A percentile compares a stretch with the other conserved stretches of the same genome.
Evolutionary conservation across 1,284 basidiomycete genomes (phyloP).

Genomic region (Coriolopsis trogii): DNA sequence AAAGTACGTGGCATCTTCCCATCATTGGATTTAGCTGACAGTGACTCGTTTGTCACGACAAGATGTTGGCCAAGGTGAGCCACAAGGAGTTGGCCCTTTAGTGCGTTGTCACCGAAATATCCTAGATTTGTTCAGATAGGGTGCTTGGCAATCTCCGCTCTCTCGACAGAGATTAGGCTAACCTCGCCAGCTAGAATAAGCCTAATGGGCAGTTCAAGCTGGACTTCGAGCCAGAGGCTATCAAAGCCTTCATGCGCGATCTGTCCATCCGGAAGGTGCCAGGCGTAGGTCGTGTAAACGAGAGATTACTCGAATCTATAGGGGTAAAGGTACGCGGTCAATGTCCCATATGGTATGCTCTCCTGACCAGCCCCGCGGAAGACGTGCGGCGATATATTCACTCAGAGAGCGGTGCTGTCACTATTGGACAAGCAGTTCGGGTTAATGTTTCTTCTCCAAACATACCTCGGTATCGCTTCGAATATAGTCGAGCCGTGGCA

Average conservation of each 20-base stretch:
- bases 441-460: slow-evolving; percentile 70
- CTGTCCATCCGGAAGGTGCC: slow-evolving; percentile 84
- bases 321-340: slow-evolving; percentile 71
- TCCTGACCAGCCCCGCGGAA: slow-evolving; percentile 29
- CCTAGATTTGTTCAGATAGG: slow-evolving; percentile 90
- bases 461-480: slow-evolving; percentile 83
- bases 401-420: slow-evolving; percentile 68
- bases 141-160: slow-evolving; percentile 34
- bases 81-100: neutral
- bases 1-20: slow-evolving; percentile 47
- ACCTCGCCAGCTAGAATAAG: slow-evolving; percentile 74
- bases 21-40: no score
- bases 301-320: slow-evolving; percentile 83
- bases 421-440: slow-evolving; percentile 89
- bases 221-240: slow-evolving; percentile 62
- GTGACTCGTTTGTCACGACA: neutral
- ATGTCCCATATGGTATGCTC: neutral
- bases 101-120: neutral
- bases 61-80: slow-evolving; percentile 37
- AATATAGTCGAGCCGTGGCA: slow-evolving; percentile 77
- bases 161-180: neutral
- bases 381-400: slow-evolving; percentile 88
- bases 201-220: slow-evolving; percentile 91
- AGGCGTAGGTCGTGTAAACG: slow-evolving; percentile 87
- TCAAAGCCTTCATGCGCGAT: slow-evolving; percentile 74